Base-by-base conservation (phyloP, 78 protist species). In the Diacronema lutheri region DNA sequence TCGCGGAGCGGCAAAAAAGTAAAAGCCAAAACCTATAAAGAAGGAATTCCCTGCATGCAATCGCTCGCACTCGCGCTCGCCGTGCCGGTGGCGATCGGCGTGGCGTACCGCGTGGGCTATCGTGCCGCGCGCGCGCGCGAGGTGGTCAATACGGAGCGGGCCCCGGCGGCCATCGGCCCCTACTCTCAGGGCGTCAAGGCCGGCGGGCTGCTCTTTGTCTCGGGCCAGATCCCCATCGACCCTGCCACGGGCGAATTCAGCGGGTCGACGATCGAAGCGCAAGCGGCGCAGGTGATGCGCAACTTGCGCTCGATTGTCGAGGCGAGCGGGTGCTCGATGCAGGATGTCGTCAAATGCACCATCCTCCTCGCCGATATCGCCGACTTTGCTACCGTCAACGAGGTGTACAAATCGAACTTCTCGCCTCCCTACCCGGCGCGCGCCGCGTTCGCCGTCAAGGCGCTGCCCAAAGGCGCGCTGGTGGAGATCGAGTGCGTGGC, bases 121-220 rank as follows among this genome's bases (percentile, higher is more conserved):
- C 50, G 50, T 44, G 72, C 20, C 72, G n/a, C 7, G 72, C 33
- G 33, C 44, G 72, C 72, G 3, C 33, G 35, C 33, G 72, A 3
- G 35, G 35, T 65, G 20, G 35, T 65, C 20, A n/a, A 7, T 7
- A 65, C 72, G 44, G 7, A 3, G 44, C 33, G 35, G 14, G 95
- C 95, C 31, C 92, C 95, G 50, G 90, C 88, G 37, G 95, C 95
- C 11, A 81, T 92, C 38, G 95, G 92, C 31, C 90, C 95, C 46
- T 92, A 92, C 77, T 58, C 84, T 26, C 95, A 92, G 76, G 88
- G 87, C 25, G 83, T 88, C 31, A 88, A 71, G 37, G 95, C 93
- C 0, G 89, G 89, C 50, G 92, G 90, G 35, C 78, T 89, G 57
- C 71, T 95, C 56, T 95, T 44, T 20, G 81, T 91, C 29, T 78